Percentiles rank a stretch among this genome's conserved stretches.
Evolutionary conservation across 495 filamentous ascomycete genomes (phyloP).

Genomic region (Lasiosphaeriaceae sp.): DNA sequence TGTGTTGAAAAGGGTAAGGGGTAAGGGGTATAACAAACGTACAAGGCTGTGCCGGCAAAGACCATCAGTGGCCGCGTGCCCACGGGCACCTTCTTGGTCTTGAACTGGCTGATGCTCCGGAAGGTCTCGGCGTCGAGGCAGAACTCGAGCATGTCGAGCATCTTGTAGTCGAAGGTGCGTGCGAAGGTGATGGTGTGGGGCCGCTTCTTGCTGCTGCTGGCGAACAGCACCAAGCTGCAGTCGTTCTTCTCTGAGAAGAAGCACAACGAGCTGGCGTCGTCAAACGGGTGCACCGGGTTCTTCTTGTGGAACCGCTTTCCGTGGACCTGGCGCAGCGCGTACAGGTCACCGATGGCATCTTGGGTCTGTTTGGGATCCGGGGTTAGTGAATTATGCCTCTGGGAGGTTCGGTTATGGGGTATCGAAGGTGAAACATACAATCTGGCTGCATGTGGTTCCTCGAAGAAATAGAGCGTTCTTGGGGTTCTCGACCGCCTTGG

Average conservation of each 20-base stretch:
- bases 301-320: conserved; percentile 90
- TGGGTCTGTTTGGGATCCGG: conserved; percentile 39
- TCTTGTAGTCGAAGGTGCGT: conserved; percentile 75
- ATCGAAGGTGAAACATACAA: conserved; percentile 38
- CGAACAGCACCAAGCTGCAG: conserved; percentile 66
- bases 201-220: conserved; percentile 83
- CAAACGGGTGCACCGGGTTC: conserved; percentile 84
- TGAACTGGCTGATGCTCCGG: conserved; percentile 69
- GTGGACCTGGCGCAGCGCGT: conserved; percentile 73
- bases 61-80: conserved; percentile 83
- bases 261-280: conserved; percentile 78
- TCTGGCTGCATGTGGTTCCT: conserved; percentile 72
- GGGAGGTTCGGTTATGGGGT: no score
- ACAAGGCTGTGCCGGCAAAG: conserved; percentile 77
- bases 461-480: conserved; percentile 84
- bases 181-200: conserved; percentile 83
- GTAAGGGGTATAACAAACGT: conserved; percentile 5
- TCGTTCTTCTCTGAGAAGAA: conserved; percentile 97
- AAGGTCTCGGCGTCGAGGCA: conserved; percentile 66
- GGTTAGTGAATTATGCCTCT: background rate
- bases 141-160: conserved; percentile 92
- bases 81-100: conserved; percentile 72
- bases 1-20: no score
- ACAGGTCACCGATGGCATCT: conserved; percentile 75
- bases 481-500: conserved; percentile 82